phyloP scores from a whole-genome alignment of 768 basidiomycete genomes.

The Leccinum fibrillosum region DNA sequence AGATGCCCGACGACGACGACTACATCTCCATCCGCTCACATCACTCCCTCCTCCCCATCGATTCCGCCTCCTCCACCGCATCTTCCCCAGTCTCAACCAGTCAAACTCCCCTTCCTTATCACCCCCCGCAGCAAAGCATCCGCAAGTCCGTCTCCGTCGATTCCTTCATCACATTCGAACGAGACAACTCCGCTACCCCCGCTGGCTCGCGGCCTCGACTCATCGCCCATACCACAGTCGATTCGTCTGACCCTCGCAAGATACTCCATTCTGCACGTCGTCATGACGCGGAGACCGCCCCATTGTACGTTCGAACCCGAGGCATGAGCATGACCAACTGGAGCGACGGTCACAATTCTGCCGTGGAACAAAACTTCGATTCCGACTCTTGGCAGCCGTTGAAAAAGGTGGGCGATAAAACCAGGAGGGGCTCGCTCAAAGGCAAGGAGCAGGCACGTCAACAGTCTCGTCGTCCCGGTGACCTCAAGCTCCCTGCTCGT shows the following conservation, averaged over 20 bases:
- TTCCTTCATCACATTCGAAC: constrained; percentile 56
- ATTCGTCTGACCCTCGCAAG: constrained; percentile 33
- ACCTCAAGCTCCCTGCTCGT: constrained; percentile 61
- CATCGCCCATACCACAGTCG: constrained; percentile 34
- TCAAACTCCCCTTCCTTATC: constrained; percentile 13
- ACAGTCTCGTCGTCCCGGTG: constrained; percentile 47
- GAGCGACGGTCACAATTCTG: constrained; percentile 39
- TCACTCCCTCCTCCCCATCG: constrained; percentile 32
- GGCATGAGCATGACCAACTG: constrained; percentile 54
- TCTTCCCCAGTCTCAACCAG: constrained; percentile 32
- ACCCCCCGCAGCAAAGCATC: constrained; percentile 35
- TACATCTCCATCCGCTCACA: constrained; percentile 20
- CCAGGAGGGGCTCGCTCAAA: constrained; percentile 48
- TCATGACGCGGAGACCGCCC: constrained; percentile 24
- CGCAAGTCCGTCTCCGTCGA: constrained; percentile 78
- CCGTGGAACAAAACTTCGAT: constrained; percentile 46
- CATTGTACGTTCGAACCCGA: constrained; percentile 45
- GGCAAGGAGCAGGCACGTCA: constrained; percentile 41
- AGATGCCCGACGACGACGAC: constrained; percentile 36
- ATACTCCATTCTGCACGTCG: constrained; percentile 25
- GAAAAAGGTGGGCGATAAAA: constrained; percentile 39
- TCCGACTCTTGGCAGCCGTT: constrained; percentile 49
- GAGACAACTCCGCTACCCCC: constrained; percentile 31
- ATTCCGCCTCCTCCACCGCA: constrained; percentile 42
- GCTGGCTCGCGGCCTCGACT: constrained; percentile 37